phyloP scores from a whole-genome alignment of 306 rosid genomes.

The Delonix regia region DNA sequence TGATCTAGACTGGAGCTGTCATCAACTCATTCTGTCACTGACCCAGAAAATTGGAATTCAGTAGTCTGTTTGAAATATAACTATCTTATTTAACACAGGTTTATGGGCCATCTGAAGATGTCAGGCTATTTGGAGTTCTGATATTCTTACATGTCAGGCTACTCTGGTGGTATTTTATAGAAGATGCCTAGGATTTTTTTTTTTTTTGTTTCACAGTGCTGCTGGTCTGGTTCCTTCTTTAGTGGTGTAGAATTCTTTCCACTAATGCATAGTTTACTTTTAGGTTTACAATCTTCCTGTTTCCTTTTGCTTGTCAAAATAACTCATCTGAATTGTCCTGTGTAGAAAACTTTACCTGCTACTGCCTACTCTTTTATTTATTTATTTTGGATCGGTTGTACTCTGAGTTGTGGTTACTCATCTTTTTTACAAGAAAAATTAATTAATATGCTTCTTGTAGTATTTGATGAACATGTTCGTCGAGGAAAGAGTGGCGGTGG shows the following conservation, averaged over 20 bases:
- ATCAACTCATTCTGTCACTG: neutral
- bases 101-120: neutral
- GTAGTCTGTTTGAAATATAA: neutral
- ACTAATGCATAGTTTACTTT: too few species aligned
- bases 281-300: neutral
- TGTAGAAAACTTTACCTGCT: conserved; percentile 27
- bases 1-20: neutral
- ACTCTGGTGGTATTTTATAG: too few species aligned
- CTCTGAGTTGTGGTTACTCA: neutral
- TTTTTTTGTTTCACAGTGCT: neutral
- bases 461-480: conserved; percentile 89
- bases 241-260: too few species aligned
- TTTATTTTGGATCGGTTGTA: neutral
- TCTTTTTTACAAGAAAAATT: conserved; percentile 1
- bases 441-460: conserved; percentile 46
- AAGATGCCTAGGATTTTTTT: too few species aligned
- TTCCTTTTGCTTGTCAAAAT: neutral
- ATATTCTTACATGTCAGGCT: neutral
- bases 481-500: conserved; percentile 83
- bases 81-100: neutral
- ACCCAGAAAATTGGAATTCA: neutral
- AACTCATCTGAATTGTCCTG: neutral
- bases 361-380: neutral
- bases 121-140: neutral
- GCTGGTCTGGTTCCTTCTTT: neutral